Percentiles rank a stretch among this genome's conserved stretches.
Conservation (phyloP, 2,329 filamentous ascomycete genomes). For the Raffaelea deltoideospora region DNA sequence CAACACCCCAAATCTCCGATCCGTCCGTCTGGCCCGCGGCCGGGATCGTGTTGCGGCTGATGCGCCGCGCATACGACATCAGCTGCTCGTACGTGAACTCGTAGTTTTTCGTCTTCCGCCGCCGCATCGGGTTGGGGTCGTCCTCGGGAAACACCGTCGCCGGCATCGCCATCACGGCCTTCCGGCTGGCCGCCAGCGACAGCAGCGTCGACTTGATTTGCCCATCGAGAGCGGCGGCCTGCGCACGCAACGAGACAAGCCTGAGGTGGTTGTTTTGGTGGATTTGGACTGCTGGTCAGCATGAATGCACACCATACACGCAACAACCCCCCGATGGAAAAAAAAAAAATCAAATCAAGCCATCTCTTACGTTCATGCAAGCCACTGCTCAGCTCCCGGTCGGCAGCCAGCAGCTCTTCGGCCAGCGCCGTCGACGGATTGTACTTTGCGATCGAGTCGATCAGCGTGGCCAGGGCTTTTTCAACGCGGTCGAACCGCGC, state of each 20-base stretch:
- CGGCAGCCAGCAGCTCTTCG: slow-evolving; percentile 54
- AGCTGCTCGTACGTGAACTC: slow-evolving; percentile 57
- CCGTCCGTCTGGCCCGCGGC: slow-evolving; percentile 36
- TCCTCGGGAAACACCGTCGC: slow-evolving; percentile 38
- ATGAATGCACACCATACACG: not conserved
- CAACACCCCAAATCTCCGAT: slow-evolving; percentile 10
- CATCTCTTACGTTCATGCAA: slow-evolving; percentile 45
- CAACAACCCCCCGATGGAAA: not conserved
- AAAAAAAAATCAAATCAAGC: no score
- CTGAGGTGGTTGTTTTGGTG: slow-evolving; percentile 63
- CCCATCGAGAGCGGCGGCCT: slow-evolving; percentile 49
- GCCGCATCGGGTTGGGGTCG: slow-evolving; percentile 10
- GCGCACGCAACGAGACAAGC: slow-evolving; percentile 52
- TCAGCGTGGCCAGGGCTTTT: slow-evolving; percentile 49
- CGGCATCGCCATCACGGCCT: slow-evolving; percentile 51
- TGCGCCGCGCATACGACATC: slow-evolving; percentile 62
- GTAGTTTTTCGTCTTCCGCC: slow-evolving; percentile 21
- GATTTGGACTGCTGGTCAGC: slow-evolving; percentile 38
- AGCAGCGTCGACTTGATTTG: slow-evolving; percentile 58
- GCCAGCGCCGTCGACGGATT: slow-evolving; percentile 57
- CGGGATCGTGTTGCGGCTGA: slow-evolving; percentile 66
- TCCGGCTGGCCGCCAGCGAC: slow-evolving; percentile 56
- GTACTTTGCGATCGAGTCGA: slow-evolving; percentile 71
- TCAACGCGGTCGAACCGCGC: slow-evolving; percentile 51
- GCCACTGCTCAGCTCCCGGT: slow-evolving; percentile 49